Evolutionary conservation across 2,329 filamentous ascomycete species (phyloP).

Genomic region (Talaromyces sp.): DNA sequence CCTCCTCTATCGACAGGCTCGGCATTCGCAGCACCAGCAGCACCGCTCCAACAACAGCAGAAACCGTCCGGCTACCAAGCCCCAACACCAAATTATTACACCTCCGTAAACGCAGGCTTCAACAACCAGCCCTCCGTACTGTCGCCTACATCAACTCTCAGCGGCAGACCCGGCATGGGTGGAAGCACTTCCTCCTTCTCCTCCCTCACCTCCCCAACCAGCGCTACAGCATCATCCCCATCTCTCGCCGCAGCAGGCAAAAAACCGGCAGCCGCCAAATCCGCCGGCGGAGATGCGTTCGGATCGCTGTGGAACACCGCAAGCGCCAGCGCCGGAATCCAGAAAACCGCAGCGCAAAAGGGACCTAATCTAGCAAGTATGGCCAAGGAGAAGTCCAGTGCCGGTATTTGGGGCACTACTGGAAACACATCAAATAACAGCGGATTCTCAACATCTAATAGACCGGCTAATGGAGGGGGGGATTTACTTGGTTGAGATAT

Average conservation of each 20-base stretch:
- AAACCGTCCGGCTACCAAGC: slow-evolving; percentile 69
- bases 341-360: slow-evolving; percentile 65
- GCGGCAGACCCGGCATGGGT: slow-evolving; percentile 3
- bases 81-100: slow-evolving; percentile 89
- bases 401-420: slow-evolving; percentile 84
- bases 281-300: slow-evolving; percentile 76
- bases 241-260: slow-evolving; percentile 35
- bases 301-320: slow-evolving; percentile 74
- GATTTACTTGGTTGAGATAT: slow-evolving; percentile 11
- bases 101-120: slow-evolving; percentile 60
- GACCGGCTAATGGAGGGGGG: neutral
- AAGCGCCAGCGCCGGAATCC: slow-evolving; percentile 67
- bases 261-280: slow-evolving; percentile 49
- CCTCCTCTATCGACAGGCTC: slow-evolving; percentile 45
- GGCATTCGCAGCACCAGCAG: slow-evolving; percentile 13
- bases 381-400: slow-evolving; percentile 95
- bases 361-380: slow-evolving; percentile 85
- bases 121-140: slow-evolving; percentile 27
- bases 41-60: slow-evolving; percentile 32
- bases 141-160: slow-evolving; percentile 2
- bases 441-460: slow-evolving; percentile 1
- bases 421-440: neutral
- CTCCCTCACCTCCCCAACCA: slow-evolving; percentile 32
- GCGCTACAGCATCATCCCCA: slow-evolving; percentile 38
- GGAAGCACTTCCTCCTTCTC: slow-evolving; percentile 16